Percentiles rank a stretch among this genome's conserved stretches.
Evolutionary conservation across 768 basidiomycete genomes (phyloP).

Genomic region (Phylloporus arenicola): DNA sequence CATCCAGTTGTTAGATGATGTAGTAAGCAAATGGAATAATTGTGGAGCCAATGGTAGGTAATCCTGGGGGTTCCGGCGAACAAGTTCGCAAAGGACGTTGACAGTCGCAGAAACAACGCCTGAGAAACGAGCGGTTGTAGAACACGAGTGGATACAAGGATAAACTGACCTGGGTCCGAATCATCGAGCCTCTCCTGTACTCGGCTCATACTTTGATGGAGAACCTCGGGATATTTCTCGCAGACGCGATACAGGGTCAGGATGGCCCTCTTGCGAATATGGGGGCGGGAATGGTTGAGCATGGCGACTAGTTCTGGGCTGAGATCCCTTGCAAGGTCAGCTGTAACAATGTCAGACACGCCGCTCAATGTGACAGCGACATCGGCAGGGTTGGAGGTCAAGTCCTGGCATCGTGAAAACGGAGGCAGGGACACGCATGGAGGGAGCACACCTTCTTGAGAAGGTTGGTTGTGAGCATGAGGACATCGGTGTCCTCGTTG

Average conservation of each 20-base stretch:
- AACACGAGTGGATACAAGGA: neutral
- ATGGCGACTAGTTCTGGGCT: slow-evolving; percentile 78
- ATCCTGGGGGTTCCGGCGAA: slow-evolving; percentile 69
- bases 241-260: slow-evolving; percentile 78
- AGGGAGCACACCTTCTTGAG: slow-evolving; percentile 73
- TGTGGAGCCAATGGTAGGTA: slow-evolving; percentile 88
- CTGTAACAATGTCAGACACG: slow-evolving; percentile 77
- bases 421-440: slow-evolving; percentile 1
- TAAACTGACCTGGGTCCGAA: slow-evolving; percentile 52
- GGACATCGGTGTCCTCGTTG: slow-evolving; percentile 89
- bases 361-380: slow-evolving; percentile 74
- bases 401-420: slow-evolving; percentile 48
- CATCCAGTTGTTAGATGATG: slow-evolving; percentile 99
- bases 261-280: slow-evolving; percentile 87
- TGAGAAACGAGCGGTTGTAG: slow-evolving; percentile 23
- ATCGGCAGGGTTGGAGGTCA: slow-evolving; percentile 71
- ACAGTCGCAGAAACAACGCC: slow-evolving; percentile 93
- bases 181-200: slow-evolving; percentile 81
- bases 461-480: slow-evolving; percentile 94
- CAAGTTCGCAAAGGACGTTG: slow-evolving; percentile 91
- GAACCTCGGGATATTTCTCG: slow-evolving; percentile 76
- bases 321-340: slow-evolving; percentile 88
- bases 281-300: slow-evolving; percentile 83
- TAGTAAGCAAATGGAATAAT: slow-evolving; percentile 87
- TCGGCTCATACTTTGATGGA: slow-evolving; percentile 57